phyloP scores from a whole-genome alignment of 2,329 filamentous ascomycete genomes.

The Colletotrichum liaoningense region DNA sequence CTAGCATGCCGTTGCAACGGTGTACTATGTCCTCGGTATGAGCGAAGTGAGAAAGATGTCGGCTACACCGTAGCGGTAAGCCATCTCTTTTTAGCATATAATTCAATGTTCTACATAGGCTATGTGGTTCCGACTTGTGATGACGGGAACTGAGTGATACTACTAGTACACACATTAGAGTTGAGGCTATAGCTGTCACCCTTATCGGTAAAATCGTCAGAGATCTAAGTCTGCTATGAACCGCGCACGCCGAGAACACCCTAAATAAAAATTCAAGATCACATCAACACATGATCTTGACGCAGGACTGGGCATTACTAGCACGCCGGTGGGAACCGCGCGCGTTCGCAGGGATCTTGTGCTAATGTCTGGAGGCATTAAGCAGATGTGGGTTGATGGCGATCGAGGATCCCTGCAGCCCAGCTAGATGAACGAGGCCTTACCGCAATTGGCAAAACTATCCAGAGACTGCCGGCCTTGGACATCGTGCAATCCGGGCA shows the following conservation, averaged over 20 bases:
- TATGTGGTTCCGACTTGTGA: not conserved
- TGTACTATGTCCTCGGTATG: not conserved
- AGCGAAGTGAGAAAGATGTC: not conserved
- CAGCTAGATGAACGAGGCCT: not conserved
- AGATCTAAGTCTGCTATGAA: not conserved
- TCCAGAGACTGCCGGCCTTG: not conserved
- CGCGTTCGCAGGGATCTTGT: constrained; percentile 12
- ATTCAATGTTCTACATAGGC: not conserved
- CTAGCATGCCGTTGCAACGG: not conserved
- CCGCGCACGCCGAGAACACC: not conserved
- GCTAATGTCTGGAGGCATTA: constrained; percentile 4
- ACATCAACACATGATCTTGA: not conserved
- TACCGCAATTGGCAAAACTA: not conserved
- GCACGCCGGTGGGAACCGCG: constrained; percentile 40
- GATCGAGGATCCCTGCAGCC: not conserved
- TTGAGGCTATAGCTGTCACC: not conserved
- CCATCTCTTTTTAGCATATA: not conserved
- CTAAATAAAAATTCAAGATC: not conserved
- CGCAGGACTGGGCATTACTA: not conserved
- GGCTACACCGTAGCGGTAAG: not conserved
- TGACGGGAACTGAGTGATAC: not conserved
- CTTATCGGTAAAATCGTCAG: not conserved
- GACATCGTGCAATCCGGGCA: not conserved
- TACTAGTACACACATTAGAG: not conserved
- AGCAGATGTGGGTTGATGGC: not conserved